Evolutionary conservation across 768 basidiomycete species (phyloP).

Genomic region (Boletus sp.): DNA sequence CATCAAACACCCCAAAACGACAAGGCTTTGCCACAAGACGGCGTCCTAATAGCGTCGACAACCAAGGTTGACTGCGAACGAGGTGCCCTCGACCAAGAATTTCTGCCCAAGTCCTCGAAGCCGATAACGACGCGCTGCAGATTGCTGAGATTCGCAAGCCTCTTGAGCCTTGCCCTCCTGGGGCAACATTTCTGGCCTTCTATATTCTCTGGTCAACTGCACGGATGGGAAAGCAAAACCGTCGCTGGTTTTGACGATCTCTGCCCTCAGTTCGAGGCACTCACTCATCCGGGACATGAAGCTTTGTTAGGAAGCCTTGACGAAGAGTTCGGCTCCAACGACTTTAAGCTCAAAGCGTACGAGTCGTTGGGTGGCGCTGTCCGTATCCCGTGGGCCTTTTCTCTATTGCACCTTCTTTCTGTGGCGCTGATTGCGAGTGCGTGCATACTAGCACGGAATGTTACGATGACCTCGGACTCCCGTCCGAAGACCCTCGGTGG

Average conservation of each 20-base stretch:
- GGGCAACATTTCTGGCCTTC: slow-evolving; percentile 5
- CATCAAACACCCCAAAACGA: slow-evolving; percentile 1
- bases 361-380: slow-evolving; percentile 37
- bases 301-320: slow-evolving; percentile 25
- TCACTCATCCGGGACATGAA: slow-evolving; percentile 14
- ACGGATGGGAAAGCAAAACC: neutral
- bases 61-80: slow-evolving; percentile 15
- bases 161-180: slow-evolving; percentile 12
- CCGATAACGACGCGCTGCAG: neutral
- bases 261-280: slow-evolving; percentile 29
- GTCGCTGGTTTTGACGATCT: slow-evolving; percentile 6
- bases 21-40: neutral
- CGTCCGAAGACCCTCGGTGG: slow-evolving; percentile 49
- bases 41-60: neutral
- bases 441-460: slow-evolving; percentile 46
- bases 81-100: neutral
- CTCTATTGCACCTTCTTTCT: neutral
- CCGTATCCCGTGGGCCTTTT: slow-evolving; percentile 28
- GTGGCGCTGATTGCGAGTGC: neutral
- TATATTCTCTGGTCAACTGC: neutral
- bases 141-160: neutral
- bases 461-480: slow-evolving; percentile 47
- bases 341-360: slow-evolving; percentile 31
- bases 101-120: neutral
- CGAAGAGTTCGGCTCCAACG: slow-evolving; percentile 17